Base-by-base conservation (phyloP, 2,329 filamentous ascomycete genomes). In the Aspergillus sp. region DNA sequence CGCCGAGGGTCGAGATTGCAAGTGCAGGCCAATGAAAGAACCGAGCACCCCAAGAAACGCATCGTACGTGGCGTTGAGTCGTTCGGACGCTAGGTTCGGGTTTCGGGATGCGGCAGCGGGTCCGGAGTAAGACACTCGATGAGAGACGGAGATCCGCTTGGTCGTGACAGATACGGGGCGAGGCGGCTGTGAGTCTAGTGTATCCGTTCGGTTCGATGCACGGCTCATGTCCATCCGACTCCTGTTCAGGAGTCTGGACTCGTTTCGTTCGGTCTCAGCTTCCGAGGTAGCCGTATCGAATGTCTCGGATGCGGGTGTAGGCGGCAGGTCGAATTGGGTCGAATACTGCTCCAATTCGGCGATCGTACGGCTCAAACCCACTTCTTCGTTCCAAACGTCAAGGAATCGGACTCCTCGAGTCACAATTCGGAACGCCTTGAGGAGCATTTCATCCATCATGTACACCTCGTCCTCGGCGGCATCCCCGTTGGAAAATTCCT, bases 361-460 rank as follows among this genome's bases (percentile, higher is more conserved):
- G 45, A 78, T 77, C 9, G 74, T 73, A 69, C 73, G 71, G 55
- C 73, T 76, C 66, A 80, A 70, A 18, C 78, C 77, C 70, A 80
- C 79, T 54, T 80, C 77, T 63, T 81, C 90, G 42, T 90, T 88
- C 79, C 95, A 88, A 2, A 94, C 84, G 67, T 99, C 95, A 47
- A 96, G 83, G 70, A 99, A 98, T 49, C 89, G 85, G 26, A 97
- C 92, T 14, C 91, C 92, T 68, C 94, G 88, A 52, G 89, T 94
- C n/a, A 96, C 90, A 55, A 98, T 92, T 71, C 90, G 92, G 80
- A 96, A 98, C 0, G 93, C 93, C 74, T 93, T 95, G 55, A 96
- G 80, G 24, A 98, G 90, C 85, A 98, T 92, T 73, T 96, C 91
- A 70, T 98, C 94, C 58, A 97, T 85, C 58, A 94, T 85, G 18